Base-by-base conservation (phyloP, 495 filamentous ascomycete species). In the Talaromyces nanjingensis region DNA sequence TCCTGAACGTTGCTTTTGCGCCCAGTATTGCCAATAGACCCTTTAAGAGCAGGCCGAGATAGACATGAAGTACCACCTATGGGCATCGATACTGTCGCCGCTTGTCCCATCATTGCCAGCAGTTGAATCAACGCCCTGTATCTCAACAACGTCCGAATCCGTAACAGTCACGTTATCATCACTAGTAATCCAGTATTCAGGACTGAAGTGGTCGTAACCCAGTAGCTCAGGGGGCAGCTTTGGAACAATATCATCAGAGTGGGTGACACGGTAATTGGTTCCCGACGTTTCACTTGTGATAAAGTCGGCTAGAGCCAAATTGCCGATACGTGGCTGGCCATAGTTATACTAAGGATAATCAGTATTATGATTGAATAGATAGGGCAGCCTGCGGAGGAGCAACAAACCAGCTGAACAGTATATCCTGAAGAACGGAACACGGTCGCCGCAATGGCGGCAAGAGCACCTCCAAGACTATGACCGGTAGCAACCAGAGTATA, bases 261-360 rank as follows among this genome's bases (percentile, higher is more conserved):
- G 86, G 4, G 88, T 91, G 53, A 87, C 78, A 67, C 88, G 84
- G 72, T 76, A 89, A 64, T 82, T 84, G 49, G 62, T 69, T 22
- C 77, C 80, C 29, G 49, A 14, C 4, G 37, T 47, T 39, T 84
- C 79, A 53, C 69, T 68, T 8, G 74, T 77, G 64, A 90, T 75
- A 69, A 79, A 86, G 25, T 77, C 65, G 49, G 77, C 81, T 63
- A 88, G 73, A 4, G 74, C 76, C 4, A 65, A 39, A 68, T 84
- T 84, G 33, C 87, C 89, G 14, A 87, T 77, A 37, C 84, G 85
- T 2, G 88, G 89, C 34, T 81, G 73, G 65, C 88, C 89, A 72
- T 81, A 90, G 25, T 82, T 86, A 73, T 87, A 88, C 67, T 85
- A 53, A 56, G 6, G 56, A 25, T 14, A 63, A 29, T 56, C 27